These are phyloP conservation scores for Excoecaria cochinchinensis DNA, from an alignment of 345 rosid genomes.

Conservation along the genomic window DNA sequence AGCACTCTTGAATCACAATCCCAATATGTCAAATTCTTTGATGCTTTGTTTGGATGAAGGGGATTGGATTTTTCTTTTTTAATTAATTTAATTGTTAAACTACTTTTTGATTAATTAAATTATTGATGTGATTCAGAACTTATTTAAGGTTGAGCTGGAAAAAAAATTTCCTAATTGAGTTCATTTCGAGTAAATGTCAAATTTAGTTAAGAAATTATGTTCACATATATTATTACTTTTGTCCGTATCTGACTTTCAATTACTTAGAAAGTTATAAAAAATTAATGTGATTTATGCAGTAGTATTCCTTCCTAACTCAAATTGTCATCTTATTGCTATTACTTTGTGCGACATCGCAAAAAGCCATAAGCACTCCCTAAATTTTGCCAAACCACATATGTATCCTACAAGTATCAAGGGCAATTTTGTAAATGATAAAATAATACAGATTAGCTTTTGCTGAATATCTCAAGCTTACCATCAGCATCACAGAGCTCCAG, in stretches of 20 bases:
- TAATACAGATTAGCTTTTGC: constrained; percentile 8
- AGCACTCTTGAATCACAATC: neutral
- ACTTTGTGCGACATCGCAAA: neutral
- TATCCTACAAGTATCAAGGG: neutral
- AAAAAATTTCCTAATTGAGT: neutral
- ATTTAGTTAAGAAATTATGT: neutral
- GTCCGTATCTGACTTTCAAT: neutral
- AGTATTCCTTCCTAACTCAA: neutral
- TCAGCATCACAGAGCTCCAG: constrained; percentile 53
- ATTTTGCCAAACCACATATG: neutral
- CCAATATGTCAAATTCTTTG: neutral
- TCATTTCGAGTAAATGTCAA: constrained; percentile 4
- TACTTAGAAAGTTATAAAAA: neutral
- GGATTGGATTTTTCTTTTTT: neutral
- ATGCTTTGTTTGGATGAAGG: neutral
- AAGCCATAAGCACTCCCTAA: neutral
- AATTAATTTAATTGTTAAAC: neutral
- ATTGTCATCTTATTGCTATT: neutral
- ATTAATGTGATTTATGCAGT: neutral
- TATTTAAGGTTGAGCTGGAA: neutral
- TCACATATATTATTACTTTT: neutral
- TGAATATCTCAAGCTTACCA: constrained; percentile 49
- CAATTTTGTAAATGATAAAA: constrained; percentile 9
- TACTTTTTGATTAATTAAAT: neutral
- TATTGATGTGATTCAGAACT: neutral